Percentiles rank a stretch among this genome's conserved stretches.
phyloP scores from a whole-genome alignment of 352 stramenopile genomes.

The Elongisporangium prolatum region DNA sequence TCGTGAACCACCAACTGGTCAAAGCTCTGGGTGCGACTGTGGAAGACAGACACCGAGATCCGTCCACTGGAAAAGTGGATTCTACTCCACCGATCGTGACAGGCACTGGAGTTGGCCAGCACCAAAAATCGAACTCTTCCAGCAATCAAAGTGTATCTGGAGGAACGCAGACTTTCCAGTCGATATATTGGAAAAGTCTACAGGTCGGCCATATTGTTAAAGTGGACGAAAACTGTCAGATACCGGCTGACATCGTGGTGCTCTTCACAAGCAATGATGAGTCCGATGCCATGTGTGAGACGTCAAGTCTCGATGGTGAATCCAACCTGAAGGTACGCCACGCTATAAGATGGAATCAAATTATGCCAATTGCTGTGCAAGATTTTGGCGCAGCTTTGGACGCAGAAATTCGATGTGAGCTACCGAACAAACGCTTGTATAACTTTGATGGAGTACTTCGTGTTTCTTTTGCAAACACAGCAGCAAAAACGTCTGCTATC shows the following conservation, averaged over 20 bases:
- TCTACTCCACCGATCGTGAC: not conserved
- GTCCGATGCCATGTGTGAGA: conserved; percentile 75
- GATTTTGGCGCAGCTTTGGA: conserved; percentile 52
- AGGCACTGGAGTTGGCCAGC: not conserved
- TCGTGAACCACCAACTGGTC: conserved; percentile 63
- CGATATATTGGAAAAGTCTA: conserved; percentile 80
- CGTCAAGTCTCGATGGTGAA: conserved; percentile 77
- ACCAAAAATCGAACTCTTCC: not conserved
- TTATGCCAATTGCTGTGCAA: conserved; percentile 25
- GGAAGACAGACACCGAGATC: conserved; percentile 8
- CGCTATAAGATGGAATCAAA: conserved; percentile 53
- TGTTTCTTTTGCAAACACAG: conserved; percentile 23
- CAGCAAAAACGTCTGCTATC: conserved; percentile 14
- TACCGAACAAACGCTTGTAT: conserved; percentile 78
- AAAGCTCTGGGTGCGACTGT: conserved; percentile 32
- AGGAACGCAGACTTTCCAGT: conserved; percentile 39
- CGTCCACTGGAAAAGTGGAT: conserved; percentile 10
- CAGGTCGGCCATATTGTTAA: conserved; percentile 86
- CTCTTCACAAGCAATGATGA: conserved; percentile 78
- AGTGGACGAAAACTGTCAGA: conserved; percentile 81
- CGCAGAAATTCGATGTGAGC: conserved; percentile 66
- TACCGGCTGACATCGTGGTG: conserved; percentile 91
- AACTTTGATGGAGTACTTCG: conserved; percentile 73
- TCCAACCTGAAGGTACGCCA: conserved; percentile 78
- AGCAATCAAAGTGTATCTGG: not conserved